Percentiles rank a stretch among this genome's conserved stretches.
These are phyloP conservation scores for Calonectria leucothoes DNA, from an alignment of 2,329 filamentous ascomycete genomes.

Conservation along the genomic window DNA sequence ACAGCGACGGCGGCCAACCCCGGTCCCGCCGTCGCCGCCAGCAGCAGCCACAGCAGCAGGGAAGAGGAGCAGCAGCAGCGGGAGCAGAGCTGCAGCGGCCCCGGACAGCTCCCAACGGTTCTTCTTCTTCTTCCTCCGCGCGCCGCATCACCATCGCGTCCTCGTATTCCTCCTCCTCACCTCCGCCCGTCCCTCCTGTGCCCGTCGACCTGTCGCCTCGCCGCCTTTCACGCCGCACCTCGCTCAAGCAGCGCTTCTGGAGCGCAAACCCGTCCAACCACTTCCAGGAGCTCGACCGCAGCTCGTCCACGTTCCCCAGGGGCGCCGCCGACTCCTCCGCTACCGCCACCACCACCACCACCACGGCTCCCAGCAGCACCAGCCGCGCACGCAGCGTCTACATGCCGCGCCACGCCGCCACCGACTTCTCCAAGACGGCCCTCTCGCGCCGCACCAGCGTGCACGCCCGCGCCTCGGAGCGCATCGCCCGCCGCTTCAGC, in stretches of 20 bases:
- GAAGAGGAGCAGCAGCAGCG: not conserved
- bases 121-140: not conserved
- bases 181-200: not conserved
- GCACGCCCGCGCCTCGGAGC: conserved; percentile 29
- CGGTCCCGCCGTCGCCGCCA: not conserved
- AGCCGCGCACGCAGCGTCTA: conserved; percentile 33
- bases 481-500: conserved; percentile 12
- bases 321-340: not conserved
- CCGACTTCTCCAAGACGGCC: conserved; percentile 43
- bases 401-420: conserved; percentile 45
- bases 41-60: too few relatives aligned
- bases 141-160: not conserved
- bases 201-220: not conserved
- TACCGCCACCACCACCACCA: not conserved
- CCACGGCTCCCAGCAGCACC: conserved; percentile 11
- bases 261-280: conserved; percentile 34
- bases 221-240: conserved; percentile 33
- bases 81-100: not conserved
- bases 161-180: not conserved
- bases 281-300: conserved; percentile 17
- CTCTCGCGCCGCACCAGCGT: conserved; percentile 30
- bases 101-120: not conserved
- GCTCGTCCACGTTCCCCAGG: not conserved
- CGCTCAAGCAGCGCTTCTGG: conserved; percentile 35
- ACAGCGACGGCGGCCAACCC: not conserved